These are phyloP conservation scores for Aphanomyces invadans DNA, from an alignment of 352 stramenopile genomes.

Conservation along the genomic window DNA sequence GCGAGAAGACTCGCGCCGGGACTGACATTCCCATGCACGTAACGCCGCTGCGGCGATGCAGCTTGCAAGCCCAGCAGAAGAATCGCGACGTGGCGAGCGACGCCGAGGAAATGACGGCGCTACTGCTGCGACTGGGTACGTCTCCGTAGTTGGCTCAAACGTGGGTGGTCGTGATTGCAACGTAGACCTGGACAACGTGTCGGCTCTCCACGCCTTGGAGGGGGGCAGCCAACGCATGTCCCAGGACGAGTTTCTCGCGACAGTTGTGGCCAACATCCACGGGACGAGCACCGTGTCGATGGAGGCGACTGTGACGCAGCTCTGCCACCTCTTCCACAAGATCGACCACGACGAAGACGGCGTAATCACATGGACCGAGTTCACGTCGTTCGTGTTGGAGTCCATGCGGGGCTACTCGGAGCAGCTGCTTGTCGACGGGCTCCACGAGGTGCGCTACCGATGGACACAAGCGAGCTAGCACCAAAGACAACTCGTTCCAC, in stretches of 20 bases:
- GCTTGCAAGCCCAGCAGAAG: too few species aligned
- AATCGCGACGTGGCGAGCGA: not conserved
- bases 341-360: constrained; percentile 23
- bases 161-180: too few species aligned
- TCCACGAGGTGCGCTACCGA: constrained; percentile 7
- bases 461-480: not conserved
- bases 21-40: not conserved
- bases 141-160: too few species aligned
- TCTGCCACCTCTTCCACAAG: constrained; percentile 8
- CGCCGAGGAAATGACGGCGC: not conserved
- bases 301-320: not conserved
- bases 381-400: constrained; percentile 11
- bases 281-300: not conserved
- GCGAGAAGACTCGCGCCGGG: constrained; percentile 2
- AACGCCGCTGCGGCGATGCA: not conserved
- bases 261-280: not conserved
- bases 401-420: not conserved
- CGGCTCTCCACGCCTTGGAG: not conserved
- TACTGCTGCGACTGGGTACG: not conserved
- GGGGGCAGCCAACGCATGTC: not conserved
- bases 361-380: constrained; percentile 10
- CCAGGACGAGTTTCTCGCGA: not conserved
- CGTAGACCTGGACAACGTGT: constrained; percentile 1
- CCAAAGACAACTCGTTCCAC: too few species aligned
- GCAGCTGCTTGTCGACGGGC: not conserved